Base-by-base conservation (phyloP, 2,329 filamentous ascomycete genomes). In the Aspergillus sp. region DNA sequence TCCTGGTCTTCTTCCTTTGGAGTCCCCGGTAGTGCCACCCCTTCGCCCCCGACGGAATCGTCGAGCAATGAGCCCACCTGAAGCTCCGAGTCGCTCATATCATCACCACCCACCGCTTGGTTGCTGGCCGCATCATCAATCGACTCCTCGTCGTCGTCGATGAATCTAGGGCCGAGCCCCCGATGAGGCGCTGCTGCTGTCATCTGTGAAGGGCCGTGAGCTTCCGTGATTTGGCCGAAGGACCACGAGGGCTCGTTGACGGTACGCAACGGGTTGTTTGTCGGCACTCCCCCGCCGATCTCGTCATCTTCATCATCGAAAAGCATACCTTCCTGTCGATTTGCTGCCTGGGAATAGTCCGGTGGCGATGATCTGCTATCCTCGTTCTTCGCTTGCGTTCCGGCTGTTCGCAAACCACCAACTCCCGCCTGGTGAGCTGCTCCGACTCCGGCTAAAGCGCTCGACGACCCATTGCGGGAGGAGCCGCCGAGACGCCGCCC, bases 391-490 rank as follows among this genome's bases (percentile, higher is more conserved):
- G 56, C 48, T 58, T 53, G 64, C 52, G 56, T 60, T 64, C 58
- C 62, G 61, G 55, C 60, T 19, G 19, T 19, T 62, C 63, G 73
- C 69, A 70, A 77, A 77, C 79, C 78, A 82, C 64, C 77, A 75
- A 70, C 77, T 77, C 67, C 78, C 72, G 64, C 76, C 76, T 64
- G 83, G 81, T 68, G 82, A 85, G 69, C 80, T 82, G 76, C 85
- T 88, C 70, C 85, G 79, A 75, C 82, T 87, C 75, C 82, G 78
- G 68, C 77, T 78, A 79, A 87, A 80, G 80, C 85, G 85, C 85
- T 88, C 87, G 86, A 87, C 84, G 83, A 91, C 80, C 87, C 88
- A 91, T 74, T 82, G 77, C 75, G 84, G 83, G 83, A 91, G 81
- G 81, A 88, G 81, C 77, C 83, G 83, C 77, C 86, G 85, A 88